Evolutionary conservation across 192 early-diverging fungal species (phyloP).

Genomic region (Chytriomyces sp.): DNA sequence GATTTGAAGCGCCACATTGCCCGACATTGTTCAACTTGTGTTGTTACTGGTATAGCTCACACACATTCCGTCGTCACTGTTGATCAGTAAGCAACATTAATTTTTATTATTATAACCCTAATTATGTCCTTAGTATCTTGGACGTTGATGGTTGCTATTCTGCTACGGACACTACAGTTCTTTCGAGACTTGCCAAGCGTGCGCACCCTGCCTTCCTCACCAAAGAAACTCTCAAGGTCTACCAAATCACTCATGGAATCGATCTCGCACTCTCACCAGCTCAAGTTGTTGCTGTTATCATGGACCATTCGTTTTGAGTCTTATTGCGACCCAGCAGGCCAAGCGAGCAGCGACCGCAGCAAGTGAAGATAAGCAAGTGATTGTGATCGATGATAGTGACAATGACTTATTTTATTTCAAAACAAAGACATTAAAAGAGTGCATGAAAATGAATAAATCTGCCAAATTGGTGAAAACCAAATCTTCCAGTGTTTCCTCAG

Average conservation of each 20-base stretch:
- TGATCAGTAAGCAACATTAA: background rate
- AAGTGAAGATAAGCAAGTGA: too few relatives aligned
- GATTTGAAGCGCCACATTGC: background rate
- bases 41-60: background rate
- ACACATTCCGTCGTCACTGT: background rate
- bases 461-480: too few relatives aligned
- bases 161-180: background rate
- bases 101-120: background rate
- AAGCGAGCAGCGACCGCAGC: too few relatives aligned
- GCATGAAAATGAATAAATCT: too few relatives aligned
- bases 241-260: background rate
- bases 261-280: background rate
- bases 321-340: constrained; percentile 1
- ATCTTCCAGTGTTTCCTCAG: too few relatives aligned
- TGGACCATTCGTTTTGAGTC: background rate
- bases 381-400: too few relatives aligned
- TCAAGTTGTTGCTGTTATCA: background rate
- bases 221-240: background rate
- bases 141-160: background rate
- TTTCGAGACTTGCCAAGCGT: background rate
- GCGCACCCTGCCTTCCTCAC: background rate
- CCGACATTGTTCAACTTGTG: background rate
- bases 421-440: too few relatives aligned
- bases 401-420: too few relatives aligned
- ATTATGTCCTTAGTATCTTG: background rate